These are phyloP conservation scores for Ogataea thermomethanolica DNA, from an alignment of 805 yeast species.

Conservation along the genomic window DNA sequence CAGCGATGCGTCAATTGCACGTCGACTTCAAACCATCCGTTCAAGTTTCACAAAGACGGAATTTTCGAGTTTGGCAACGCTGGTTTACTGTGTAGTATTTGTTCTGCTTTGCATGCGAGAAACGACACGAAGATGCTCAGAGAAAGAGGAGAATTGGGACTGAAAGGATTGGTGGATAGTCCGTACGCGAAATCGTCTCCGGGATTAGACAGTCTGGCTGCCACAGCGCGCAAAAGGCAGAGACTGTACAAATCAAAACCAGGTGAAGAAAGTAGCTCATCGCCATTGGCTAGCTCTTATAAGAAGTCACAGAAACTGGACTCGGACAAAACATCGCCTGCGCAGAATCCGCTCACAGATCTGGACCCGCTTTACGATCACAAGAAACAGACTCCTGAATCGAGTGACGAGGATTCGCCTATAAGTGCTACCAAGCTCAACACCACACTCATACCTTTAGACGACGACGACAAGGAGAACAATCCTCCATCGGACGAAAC, in stretches of 20 bases:
- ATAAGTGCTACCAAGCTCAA: constrained; percentile 49
- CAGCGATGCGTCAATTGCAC: constrained; percentile 33
- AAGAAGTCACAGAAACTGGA: constrained; percentile 3
- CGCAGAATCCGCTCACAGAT: constrained; percentile 25
- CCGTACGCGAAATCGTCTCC: constrained; percentile 23
- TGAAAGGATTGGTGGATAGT: constrained; percentile 32
- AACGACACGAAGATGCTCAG: constrained; percentile 26
- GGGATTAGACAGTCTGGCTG: constrained; percentile 3
- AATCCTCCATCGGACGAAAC: constrained; percentile 12
- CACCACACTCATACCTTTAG: constrained; percentile 51
- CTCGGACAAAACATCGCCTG: constrained; percentile 11
- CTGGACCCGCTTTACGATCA: constrained; percentile 25
- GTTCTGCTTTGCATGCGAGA: constrained; percentile 25
- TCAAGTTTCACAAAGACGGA: constrained; percentile 32
- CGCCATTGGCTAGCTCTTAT: constrained; percentile 14
- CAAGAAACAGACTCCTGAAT: constrained; percentile 6
- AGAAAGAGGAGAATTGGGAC: constrained; percentile 32
- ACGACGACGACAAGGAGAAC: constrained; percentile 38
- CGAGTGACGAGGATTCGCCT: constrained; percentile 32
- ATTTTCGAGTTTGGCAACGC: constrained; percentile 35
- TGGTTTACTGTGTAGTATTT: constrained; percentile 31
- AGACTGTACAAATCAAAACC: constrained; percentile 6
- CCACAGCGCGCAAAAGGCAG: constrained; percentile 15
- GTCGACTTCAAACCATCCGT: constrained; percentile 29
- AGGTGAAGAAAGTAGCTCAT: constrained; percentile 12